phyloP scores from a whole-genome alignment of 768 basidiomycete species.

The Suillus lakei region DNA sequence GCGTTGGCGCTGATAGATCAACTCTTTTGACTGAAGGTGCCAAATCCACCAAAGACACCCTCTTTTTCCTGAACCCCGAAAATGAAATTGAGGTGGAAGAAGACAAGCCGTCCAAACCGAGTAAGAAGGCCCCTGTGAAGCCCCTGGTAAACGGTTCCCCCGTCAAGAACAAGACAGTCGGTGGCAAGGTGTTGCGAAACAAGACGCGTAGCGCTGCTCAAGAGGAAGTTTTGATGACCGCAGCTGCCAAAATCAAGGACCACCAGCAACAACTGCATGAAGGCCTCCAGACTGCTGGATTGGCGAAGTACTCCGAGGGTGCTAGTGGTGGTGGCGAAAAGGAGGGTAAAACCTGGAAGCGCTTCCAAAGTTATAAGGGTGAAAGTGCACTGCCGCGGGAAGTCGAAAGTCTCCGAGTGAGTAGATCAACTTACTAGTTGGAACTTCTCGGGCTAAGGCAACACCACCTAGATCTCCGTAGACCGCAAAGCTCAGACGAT shows the following conservation, averaged over 20 bases:
- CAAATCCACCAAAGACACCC: constrained; percentile 82
- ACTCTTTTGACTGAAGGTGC: constrained; percentile 82
- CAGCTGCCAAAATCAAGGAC: constrained; percentile 77
- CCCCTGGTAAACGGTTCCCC: constrained; percentile 69
- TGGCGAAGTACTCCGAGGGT: constrained; percentile 84
- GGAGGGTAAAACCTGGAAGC: constrained; percentile 93
- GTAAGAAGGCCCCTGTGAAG: constrained; percentile 55
- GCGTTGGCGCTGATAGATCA: constrained; percentile 68
- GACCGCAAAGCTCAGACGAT: constrained; percentile 92
- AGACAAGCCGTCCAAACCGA: constrained; percentile 57
- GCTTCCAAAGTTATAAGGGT: constrained; percentile 96
- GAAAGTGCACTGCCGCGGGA: constrained; percentile 90
- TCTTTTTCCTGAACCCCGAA: constrained; percentile 80
- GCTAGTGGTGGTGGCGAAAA: constrained; percentile 76
- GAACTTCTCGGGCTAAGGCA: not conserved
- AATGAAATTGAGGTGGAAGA: constrained; percentile 56
- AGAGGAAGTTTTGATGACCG: constrained; percentile 81
- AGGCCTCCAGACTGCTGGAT: constrained; percentile 75
- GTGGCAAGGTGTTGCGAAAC: constrained; percentile 85
- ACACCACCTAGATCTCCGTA: constrained; percentile 71
- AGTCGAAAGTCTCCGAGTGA: constrained; percentile 77
- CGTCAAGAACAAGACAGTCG: constrained; percentile 73
- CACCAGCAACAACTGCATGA: constrained; percentile 87
- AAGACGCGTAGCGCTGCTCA: constrained; percentile 89
- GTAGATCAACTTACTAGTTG: constrained; percentile 26